A percentile compares a stretch with the other conserved stretches of the same genome.
Evolutionary conservation across 805 yeast species (phyloP).

Genomic region (Metschnikowia henanensis): DNA sequence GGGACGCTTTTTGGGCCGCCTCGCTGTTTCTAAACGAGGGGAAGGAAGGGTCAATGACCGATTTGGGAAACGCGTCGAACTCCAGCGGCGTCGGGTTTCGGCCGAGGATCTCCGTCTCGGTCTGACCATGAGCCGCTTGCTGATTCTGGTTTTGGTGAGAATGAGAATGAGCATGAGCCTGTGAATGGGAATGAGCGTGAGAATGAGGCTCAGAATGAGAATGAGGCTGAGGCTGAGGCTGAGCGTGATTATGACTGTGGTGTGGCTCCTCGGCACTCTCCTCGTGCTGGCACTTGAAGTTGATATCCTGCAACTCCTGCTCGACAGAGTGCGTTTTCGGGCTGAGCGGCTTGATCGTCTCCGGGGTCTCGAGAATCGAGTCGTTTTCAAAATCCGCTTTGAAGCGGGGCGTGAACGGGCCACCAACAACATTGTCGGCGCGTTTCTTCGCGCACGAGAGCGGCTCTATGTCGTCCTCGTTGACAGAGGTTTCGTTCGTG

Average conservation of each 20-base stretch:
- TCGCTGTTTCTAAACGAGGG: conserved; percentile 17
- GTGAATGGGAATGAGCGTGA: too few relatives aligned
- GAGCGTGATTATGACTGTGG: too few relatives aligned
- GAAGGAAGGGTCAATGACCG: conserved; percentile 14
- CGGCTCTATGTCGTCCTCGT: not conserved
- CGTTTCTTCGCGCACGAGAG: not conserved
- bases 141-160: not conserved
- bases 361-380: conserved; percentile 14
- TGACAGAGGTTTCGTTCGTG: not conserved
- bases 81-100: conserved; percentile 16
- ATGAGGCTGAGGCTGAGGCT: too few relatives aligned
- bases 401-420: conserved; percentile 12
- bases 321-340: conserved; percentile 35
- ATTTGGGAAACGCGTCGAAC: conserved; percentile 20
- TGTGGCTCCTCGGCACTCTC: not conserved
- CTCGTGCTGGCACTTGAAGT: conserved; percentile 18
- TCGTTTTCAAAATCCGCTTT: conserved; percentile 5
- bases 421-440: not conserved
- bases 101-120: conserved; percentile 17
- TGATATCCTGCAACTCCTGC: conserved; percentile 31
- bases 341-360: conserved; percentile 31
- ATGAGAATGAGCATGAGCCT: too few relatives aligned
- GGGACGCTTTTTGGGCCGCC: conserved; percentile 28
- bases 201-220: too few relatives aligned
- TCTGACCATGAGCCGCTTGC: not conserved